phyloP scores from a whole-genome alignment of 2,329 filamentous ascomycete genomes.

The Teratosphaeria viscida region DNA sequence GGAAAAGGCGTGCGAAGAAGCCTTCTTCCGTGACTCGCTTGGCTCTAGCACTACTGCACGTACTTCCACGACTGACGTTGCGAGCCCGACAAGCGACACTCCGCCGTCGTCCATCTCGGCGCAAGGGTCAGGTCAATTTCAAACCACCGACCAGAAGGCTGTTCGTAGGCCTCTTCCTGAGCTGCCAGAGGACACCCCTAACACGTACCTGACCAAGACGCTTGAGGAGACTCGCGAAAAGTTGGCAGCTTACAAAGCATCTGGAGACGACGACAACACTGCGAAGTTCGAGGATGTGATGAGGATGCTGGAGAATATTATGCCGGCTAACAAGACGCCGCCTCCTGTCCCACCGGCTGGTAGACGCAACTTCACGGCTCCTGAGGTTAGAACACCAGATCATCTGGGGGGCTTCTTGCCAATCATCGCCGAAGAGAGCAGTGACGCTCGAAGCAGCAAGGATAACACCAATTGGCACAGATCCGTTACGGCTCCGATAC shows the following conservation, averaged over 20 bases:
- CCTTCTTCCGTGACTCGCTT: slow-evolving; percentile 63
- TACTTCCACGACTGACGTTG: slow-evolving; percentile 29
- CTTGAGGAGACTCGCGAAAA: slow-evolving; percentile 49
- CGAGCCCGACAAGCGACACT: slow-evolving; percentile 34
- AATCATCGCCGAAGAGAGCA: slow-evolving; percentile 42
- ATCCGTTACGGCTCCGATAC: slow-evolving; percentile 33
- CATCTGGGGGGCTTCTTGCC: slow-evolving; percentile 31
- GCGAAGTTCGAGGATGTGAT: slow-evolving; percentile 50
- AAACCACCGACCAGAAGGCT: slow-evolving; percentile 12
- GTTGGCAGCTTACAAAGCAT: slow-evolving; percentile 41
- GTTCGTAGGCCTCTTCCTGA: slow-evolving; percentile 35
- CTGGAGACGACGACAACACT: slow-evolving; percentile 33
- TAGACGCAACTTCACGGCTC: slow-evolving; percentile 37
- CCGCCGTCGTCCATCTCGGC: slow-evolving; percentile 42
- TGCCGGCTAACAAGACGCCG: slow-evolving; percentile 14
- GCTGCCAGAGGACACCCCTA: slow-evolving; percentile 38
- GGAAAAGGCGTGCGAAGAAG: slow-evolving; percentile 82
- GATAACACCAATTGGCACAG: slow-evolving; percentile 29
- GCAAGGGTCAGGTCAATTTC: slow-evolving; percentile 12
- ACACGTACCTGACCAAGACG: slow-evolving; percentile 44
- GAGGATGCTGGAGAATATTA: slow-evolving; percentile 29
- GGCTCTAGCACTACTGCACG: slow-evolving; percentile 40
- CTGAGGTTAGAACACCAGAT: slow-evolving; percentile 23
- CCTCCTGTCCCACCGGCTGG: slow-evolving; percentile 17
- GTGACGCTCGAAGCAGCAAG: slow-evolving; percentile 18